Evolutionary conservation across 805 yeast genomes (phyloP).

Genomic region (Aciculoconidium aculeatum): DNA sequence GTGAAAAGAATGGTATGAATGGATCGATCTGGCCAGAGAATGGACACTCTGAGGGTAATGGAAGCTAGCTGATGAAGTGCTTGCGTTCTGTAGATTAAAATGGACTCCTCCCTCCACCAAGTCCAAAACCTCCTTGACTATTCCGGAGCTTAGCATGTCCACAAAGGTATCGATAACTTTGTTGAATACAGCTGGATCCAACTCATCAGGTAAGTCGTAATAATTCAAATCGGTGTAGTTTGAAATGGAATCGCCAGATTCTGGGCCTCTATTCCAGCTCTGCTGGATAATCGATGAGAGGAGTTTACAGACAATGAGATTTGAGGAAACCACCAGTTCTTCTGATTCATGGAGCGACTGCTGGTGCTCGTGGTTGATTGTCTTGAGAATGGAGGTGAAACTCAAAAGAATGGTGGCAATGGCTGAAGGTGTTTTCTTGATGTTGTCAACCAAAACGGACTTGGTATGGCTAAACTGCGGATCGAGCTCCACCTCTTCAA

Average conservation of each 20-base stretch:
- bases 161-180: conserved; percentile 25
- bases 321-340: conserved; percentile 25
- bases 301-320: conserved; percentile 27
- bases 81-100: too few species aligned
- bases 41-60: background rate
- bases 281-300: conserved; percentile 22
- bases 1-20: too few species aligned
- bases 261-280: conserved; percentile 22
- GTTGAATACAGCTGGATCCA: conserved; percentile 13
- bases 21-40: background rate
- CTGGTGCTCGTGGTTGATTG: conserved; percentile 19
- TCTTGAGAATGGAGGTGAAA: conserved; percentile 19
- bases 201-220: conserved; percentile 23
- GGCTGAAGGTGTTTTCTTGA: conserved; percentile 9
- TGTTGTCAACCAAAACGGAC: conserved; percentile 20
- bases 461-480: conserved; percentile 32
- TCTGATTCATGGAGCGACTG: conserved; percentile 20
- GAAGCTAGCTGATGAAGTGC: too few species aligned
- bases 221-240: conserved; percentile 24
- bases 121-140: conserved; percentile 22
- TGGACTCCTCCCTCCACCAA: too few species aligned
- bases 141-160: conserved; percentile 24
- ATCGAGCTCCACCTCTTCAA: conserved; percentile 36
- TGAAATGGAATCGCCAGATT: conserved; percentile 6
- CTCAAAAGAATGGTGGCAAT: conserved; percentile 16